Evolutionary conservation across 495 filamentous ascomycete genomes (phyloP), one percentile per base, ranked within the genome.

Genomic region (Tuber brumale): DNA sequence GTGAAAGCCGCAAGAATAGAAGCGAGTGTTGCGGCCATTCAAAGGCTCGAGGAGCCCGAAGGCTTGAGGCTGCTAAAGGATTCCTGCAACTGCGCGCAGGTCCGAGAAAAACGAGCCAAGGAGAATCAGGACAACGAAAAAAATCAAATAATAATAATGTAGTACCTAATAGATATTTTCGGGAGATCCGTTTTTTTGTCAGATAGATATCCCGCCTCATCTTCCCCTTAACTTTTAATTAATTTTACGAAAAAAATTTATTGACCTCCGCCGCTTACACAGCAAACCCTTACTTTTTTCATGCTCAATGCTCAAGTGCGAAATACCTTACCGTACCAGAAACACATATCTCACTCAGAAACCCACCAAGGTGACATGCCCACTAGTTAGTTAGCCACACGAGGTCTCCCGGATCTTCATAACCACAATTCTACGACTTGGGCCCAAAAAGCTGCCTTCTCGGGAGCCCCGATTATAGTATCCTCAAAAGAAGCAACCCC

Each of bases 1-100:
- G 86, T 87, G 1, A 87, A 91, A 72, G 89, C 92, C 84, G 93
- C 92, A 0, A 94, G 93, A 83, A 83, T 93, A 23, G 89, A 87
- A 61, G 94, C 91, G 5, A 91, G 92, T 70, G 88, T 92, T 79
- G 87, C 87, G 71, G 93, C 93, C 0, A 76, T 93, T 72, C 77
- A 85, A 31, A 79, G 84, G 51, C 76, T 98, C 75, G 86, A 90
- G 78, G 57, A 66, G 1, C 12, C 27, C n/a, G 57, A 66, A 19
- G 57, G 57, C 57, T 16, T 66, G 14, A 66, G 14, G 27, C 57
- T 35, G 57, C 57, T 66, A 19, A 14, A 66, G 4, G 27, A 18
- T 6, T 2, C 19, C 27, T 66, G 57, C 18, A 35, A 66, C 14
- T 66, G 57, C 8, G 23, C 27, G 3, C 27, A 66, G 31, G 27